A percentile compares a stretch with the other conserved stretches of the same genome.
Conservation (phyloP, 805 yeast species). For the Saturnispora dispora region DNA sequence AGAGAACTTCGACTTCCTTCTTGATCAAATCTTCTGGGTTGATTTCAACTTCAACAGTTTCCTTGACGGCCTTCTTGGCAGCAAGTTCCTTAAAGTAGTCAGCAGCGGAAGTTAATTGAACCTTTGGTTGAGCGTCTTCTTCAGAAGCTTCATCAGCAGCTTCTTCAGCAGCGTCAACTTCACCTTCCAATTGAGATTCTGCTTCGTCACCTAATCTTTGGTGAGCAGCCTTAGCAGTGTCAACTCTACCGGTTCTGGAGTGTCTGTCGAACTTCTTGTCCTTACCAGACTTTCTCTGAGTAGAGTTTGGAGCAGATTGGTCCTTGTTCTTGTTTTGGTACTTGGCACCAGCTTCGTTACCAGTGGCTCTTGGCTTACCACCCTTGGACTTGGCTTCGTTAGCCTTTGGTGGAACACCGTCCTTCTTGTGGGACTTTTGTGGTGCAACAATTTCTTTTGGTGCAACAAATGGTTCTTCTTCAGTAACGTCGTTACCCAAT, state of each 20-base stretch:
- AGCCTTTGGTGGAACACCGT: constrained; percentile 71
- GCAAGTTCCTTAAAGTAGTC: constrained; percentile 73
- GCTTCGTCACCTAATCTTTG: constrained; percentile 88
- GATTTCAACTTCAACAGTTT: constrained; percentile 32
- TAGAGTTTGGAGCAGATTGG: constrained; percentile 46
- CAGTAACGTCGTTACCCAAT: constrained; percentile 86
- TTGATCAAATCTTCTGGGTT: constrained; percentile 50
- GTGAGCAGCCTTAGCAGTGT: constrained; percentile 73
- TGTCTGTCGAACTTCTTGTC: constrained; percentile 67
- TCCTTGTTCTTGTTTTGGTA: constrained; percentile 64
- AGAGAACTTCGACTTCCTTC: constrained; percentile 54
- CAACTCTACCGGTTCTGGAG: constrained; percentile 74
- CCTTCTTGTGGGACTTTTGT: constrained; percentile 77
- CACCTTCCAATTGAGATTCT: constrained; percentile 33
- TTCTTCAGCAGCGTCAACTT: constrained; percentile 50
- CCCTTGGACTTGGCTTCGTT: constrained; percentile 70
- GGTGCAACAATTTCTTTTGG: constrained; percentile 77
- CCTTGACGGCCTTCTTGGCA: constrained; percentile 27
- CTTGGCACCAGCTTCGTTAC: constrained; percentile 83
- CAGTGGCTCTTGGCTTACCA: constrained; percentile 62
- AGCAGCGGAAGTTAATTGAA: constrained; percentile 61
- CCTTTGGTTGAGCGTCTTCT: constrained; percentile 36
- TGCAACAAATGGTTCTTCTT: constrained; percentile 46
- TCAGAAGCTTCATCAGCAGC: constrained; percentile 32
- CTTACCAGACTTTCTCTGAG: constrained; percentile 39